Conservation (phyloP, 1,139 yeast genomes). For the Candida tropicalis region DNA sequence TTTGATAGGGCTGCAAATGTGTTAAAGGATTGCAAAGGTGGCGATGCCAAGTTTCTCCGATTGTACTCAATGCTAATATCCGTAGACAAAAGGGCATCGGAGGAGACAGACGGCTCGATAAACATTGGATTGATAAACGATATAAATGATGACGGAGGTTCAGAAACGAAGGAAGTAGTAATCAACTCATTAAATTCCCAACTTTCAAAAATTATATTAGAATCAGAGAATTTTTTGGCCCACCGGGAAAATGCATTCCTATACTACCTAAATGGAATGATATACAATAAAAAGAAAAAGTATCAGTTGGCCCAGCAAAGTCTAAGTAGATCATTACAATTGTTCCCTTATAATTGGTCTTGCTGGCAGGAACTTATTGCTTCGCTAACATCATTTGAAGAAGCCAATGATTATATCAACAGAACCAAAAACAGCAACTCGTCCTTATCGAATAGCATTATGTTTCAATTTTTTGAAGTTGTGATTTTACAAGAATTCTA, state of each 20-base stretch:
- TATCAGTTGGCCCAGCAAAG: conserved; percentile 57
- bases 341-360: conserved; percentile 89
- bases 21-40: conserved; percentile 54
- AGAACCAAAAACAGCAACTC: conserved; percentile 28
- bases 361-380: conserved; percentile 85
- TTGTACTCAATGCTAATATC: conserved; percentile 71
- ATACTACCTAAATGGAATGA: conserved; percentile 67
- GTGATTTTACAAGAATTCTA: conserved; percentile 79
- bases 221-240: conserved; percentile 31
- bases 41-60: conserved; percentile 62
- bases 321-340: conserved; percentile 57
- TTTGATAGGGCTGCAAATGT: conserved; percentile 75
- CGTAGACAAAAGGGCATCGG: conserved; percentile 74
- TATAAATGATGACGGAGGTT: conserved; percentile 6
- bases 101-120: conserved; percentile 65
- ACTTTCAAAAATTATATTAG: conserved; percentile 47
- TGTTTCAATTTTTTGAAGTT: conserved; percentile 71
- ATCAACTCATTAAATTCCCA: conserved; percentile 27
- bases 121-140: conserved; percentile 29
- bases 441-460: conserved; percentile 35
- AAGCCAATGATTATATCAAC: conserved; percentile 52
- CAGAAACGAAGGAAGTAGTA: conserved; percentile 15
- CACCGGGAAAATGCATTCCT: conserved; percentile 58
- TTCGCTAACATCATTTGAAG: conserved; percentile 66
- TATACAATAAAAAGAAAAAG: conserved; percentile 66